phyloP scores from a whole-genome alignment of 2,329 filamentous ascomycete genomes.

The Thelonectria olida region DNA sequence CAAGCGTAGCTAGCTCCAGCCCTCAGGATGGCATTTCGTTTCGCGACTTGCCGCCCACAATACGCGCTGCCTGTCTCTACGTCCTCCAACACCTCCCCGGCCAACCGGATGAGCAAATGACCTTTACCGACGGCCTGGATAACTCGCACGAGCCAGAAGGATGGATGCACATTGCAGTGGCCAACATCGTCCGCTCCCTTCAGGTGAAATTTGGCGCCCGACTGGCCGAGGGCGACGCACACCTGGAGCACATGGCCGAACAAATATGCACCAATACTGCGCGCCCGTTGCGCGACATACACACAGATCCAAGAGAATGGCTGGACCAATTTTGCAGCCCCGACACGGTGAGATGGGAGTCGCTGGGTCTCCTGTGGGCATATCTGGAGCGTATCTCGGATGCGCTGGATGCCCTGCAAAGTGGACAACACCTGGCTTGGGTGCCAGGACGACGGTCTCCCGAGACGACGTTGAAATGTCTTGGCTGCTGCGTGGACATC shows the following conservation, averaged over 20 bases:
- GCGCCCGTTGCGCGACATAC: constrained; percentile 43
- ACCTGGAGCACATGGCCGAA: constrained; percentile 19
- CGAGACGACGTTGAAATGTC: constrained; percentile 1
- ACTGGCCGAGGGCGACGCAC: background rate
- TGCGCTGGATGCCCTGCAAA: background rate
- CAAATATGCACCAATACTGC: constrained; percentile 46
- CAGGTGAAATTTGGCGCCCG: background rate
- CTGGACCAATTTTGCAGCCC: constrained; percentile 46
- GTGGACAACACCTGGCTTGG: background rate
- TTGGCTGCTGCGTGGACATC: constrained; percentile 12
- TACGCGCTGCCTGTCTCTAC: constrained; percentile 13
- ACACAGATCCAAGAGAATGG: constrained; percentile 44
- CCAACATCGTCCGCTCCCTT: constrained; percentile 5
- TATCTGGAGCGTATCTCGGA: constrained; percentile 14
- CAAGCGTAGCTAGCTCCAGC: background rate
- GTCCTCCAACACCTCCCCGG: constrained; percentile 12
- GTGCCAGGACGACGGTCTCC: background rate
- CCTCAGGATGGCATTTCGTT: background rate
- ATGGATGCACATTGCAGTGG: constrained; percentile 6
- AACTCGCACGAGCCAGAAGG: background rate
- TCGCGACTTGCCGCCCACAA: background rate
- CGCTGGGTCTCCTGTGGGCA: constrained; percentile 46
- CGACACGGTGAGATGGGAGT: constrained; percentile 49
- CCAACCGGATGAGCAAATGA: constrained; percentile 2
- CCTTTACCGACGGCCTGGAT: background rate